Conservation (phyloP, 495 filamentous ascomycete genomes). For the Hapsidospora chrysogenum region DNA sequence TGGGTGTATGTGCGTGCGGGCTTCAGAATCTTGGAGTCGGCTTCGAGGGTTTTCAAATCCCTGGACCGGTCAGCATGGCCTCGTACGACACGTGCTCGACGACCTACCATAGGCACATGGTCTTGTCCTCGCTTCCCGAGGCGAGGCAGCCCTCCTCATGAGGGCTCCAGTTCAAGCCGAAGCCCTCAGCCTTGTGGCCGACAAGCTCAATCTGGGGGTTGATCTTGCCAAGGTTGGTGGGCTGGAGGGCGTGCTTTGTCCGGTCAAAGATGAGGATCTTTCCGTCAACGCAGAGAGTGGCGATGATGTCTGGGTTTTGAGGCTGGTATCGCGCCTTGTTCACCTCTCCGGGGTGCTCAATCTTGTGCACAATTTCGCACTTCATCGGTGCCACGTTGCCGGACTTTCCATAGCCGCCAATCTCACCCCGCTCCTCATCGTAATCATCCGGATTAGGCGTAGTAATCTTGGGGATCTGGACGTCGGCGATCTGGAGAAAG, state of each 20-base stretch:
- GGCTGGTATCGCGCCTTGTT: slow-evolving; percentile 98
- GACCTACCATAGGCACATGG: slow-evolving; percentile 73
- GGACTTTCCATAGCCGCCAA: slow-evolving; percentile 74
- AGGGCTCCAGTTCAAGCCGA: slow-evolving; percentile 85
- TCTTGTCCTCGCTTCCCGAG: slow-evolving; percentile 80
- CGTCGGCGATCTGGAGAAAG: slow-evolving; percentile 85
- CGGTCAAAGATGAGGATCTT: slow-evolving; percentile 86
- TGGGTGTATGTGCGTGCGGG: slow-evolving; percentile 66
- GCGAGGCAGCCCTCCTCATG: slow-evolving; percentile 67
- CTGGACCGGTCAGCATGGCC: slow-evolving; percentile 32
- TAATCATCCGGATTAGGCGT: slow-evolving; percentile 61
- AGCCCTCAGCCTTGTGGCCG: slow-evolving; percentile 86
- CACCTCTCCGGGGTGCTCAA: slow-evolving; percentile 90
- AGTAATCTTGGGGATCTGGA: slow-evolving; percentile 72
- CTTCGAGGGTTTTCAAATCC: slow-evolving; percentile 60
- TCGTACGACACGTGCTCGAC: not conserved
- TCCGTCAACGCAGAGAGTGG: slow-evolving; percentile 79
- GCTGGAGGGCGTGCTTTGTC: slow-evolving; percentile 72
- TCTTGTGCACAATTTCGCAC: slow-evolving; percentile 84
- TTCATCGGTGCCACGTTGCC: slow-evolving; percentile 44
- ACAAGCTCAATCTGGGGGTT: slow-evolving; percentile 69
- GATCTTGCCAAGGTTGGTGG: slow-evolving; percentile 40
- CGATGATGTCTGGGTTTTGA: slow-evolving; percentile 94
- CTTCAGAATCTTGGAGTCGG: slow-evolving; percentile 50
- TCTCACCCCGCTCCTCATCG: slow-evolving; percentile 79